Conservation (phyloP, 768 basidiomycete genomes). For the Collybiopsis luxurians region DNA sequence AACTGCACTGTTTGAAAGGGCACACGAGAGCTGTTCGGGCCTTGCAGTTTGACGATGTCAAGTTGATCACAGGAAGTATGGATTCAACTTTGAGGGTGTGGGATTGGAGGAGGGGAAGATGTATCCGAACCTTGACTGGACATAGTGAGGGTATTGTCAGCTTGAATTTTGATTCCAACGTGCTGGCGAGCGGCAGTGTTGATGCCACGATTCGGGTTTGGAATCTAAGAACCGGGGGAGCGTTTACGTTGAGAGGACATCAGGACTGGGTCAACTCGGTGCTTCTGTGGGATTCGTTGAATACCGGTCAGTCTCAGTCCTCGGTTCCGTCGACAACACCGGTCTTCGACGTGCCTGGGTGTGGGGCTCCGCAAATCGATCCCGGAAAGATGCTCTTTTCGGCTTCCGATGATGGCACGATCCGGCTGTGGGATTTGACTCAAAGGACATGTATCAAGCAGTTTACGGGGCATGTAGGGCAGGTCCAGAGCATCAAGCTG, state of each 20-base stretch:
- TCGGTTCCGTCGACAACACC: conserved; percentile 27
- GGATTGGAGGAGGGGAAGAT: conserved; percentile 91
- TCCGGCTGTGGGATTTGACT: conserved; percentile 92
- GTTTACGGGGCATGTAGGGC: conserved; percentile 88
- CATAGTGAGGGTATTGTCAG: conserved; percentile 92
- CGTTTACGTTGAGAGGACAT: conserved; percentile 92
- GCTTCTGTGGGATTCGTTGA: conserved; percentile 79
- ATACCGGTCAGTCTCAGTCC: conserved; percentile 19
- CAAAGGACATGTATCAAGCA: conserved; percentile 76
- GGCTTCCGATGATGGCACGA: conserved; percentile 91
- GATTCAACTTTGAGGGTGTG: conserved; percentile 93
- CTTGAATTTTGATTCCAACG: conserved; percentile 87
- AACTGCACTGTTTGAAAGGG: conserved; percentile 80
- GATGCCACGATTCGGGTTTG: conserved; percentile 95
- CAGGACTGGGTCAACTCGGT: conserved; percentile 96
- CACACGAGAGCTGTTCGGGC: conserved; percentile 91
- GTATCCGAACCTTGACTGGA: conserved; percentile 83
- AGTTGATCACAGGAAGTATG: conserved; percentile 96
- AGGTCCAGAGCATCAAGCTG: conserved; percentile 89
- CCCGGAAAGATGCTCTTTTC: conserved; percentile 96
- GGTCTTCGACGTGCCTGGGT: conserved; percentile 33
- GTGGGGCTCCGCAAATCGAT: conserved; percentile 52
- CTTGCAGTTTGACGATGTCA: conserved; percentile 93
- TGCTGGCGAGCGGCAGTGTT: conserved; percentile 90
- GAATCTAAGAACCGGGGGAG: conserved; percentile 89